Evolutionary conservation across 768 basidiomycete species (phyloP), one percentile per base, ranked within the genome.

Genomic region (Panaeolus papilionaceus): DNA sequence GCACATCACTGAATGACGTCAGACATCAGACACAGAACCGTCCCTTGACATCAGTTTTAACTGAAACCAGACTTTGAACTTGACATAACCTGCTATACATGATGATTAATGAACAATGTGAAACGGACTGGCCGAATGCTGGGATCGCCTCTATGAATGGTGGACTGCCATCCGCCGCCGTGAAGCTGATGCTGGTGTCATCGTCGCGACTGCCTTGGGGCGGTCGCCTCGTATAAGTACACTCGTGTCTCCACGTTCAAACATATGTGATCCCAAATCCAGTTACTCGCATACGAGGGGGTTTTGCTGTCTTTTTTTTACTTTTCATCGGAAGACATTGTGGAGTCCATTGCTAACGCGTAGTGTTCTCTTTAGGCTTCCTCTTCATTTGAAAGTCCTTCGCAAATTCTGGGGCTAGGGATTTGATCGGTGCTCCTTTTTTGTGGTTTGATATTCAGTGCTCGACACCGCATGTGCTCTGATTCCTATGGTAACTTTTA

Each of bases 201-300:
- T 58, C 33, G 54, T 58, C 16, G 28, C 11, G 6, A 37, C 33
- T 14, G 54, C 54, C 16, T 28, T 33, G 54, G 54, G 26, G 54
- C 14, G 26, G 37, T 28, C 1, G 11, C 54, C 11, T 58, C 54
- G 33, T 37, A 58, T 58, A 28, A 58, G 54, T 33, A 16, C 33
- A 33, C 26, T 8, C 14, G 54, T 33, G 33, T 14, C 33, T 7
- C 12, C 54, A 58, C 28, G 54, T 58, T 58, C 54, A 58, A 58
- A 28, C 54, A 58, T 58, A 58, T 58, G 28, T 33, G 54, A 37
- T 58, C 54, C 16, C 6, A 33, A 28, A 58, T 58, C 54, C 54
- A 58, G 54, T 58, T 58, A 58, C 54, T 58, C 54, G 54, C 54
- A 58, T 58, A 58, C 54, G 54, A 58, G 54, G 54, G 54, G 54